Conservation (phyloP, 306 rosid species). For the Citrullus colocynthis region DNA sequence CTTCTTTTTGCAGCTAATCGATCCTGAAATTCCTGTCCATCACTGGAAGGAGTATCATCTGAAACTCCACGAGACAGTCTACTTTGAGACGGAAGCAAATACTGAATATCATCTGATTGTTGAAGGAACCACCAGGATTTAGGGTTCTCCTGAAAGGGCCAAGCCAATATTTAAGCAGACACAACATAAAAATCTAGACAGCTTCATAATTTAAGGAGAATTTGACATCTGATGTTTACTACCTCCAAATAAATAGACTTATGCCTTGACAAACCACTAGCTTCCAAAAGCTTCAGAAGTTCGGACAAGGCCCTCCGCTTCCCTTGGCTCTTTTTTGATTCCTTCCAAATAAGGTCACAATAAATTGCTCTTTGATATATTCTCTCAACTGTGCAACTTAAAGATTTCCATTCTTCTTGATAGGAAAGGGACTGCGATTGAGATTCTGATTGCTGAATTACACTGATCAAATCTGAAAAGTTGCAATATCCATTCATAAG, state of each 20-base stretch:
- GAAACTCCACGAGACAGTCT: conserved; percentile 22
- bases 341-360: conserved; percentile 60
- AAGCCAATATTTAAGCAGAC: neutral
- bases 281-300: conserved; percentile 60
- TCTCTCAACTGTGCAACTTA: conserved; percentile 43
- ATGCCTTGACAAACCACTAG: conserved; percentile 64
- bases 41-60: conserved; percentile 14
- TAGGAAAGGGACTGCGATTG: conserved; percentile 12
- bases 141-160: conserved; percentile 33
- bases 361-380: conserved; percentile 34
- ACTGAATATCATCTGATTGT: conserved; percentile 35
- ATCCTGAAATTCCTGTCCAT: conserved; percentile 9
- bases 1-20: conserved; percentile 45
- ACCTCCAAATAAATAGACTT: conserved; percentile 42
- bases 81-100: conserved; percentile 34
- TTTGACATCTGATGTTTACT: neutral
- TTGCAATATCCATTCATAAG: neutral
- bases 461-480: conserved; percentile 27
- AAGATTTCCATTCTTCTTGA: conserved; percentile 46
- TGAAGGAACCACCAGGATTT: conserved; percentile 87
- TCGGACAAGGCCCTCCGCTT: conserved; percentile 60
- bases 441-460: conserved; percentile 23
- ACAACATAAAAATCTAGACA: neutral
- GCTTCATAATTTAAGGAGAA: neutral
- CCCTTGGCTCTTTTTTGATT: conserved; percentile 48